A percentile compares a stretch with the other conserved stretches of the same genome.
Evolutionary conservation across 1,139 yeast species (phyloP).

Genomic region (Pichia sp.): DNA sequence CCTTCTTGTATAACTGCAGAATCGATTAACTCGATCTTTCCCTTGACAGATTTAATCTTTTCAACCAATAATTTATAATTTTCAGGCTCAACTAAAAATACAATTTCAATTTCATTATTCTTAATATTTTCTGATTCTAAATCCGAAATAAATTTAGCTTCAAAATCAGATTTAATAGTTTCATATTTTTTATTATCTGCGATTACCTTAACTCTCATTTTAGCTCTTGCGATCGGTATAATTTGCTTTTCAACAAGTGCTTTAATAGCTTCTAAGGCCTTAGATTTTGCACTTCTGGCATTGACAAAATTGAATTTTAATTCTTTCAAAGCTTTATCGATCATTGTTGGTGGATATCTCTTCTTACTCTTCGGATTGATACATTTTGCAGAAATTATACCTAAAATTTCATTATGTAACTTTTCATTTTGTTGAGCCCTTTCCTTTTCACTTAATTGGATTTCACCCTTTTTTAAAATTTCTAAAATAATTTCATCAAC

Average conservation of each 20-base stretch:
- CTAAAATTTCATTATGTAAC: constrained; percentile 63
- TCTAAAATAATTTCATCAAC: constrained; percentile 69
- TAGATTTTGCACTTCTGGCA: constrained; percentile 63
- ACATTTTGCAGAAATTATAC: constrained; percentile 81
- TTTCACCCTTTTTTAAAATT: constrained; percentile 84
- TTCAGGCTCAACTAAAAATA: constrained; percentile 84
- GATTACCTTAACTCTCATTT: constrained; percentile 73
- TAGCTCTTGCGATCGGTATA: constrained; percentile 90
- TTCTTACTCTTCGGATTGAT: constrained; percentile 85
- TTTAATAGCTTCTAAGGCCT: constrained; percentile 89
- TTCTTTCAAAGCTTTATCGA: constrained; percentile 78
- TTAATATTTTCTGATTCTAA: constrained; percentile 19
- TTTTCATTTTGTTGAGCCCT: constrained; percentile 63
- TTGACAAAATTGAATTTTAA: constrained; percentile 75
- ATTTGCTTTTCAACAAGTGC: constrained; percentile 69
- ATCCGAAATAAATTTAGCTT: constrained; percentile 24
- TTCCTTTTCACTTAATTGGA: constrained; percentile 91
- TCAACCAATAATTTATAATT: constrained; percentile 67
- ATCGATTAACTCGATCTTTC: constrained; percentile 77
- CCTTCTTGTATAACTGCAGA: constrained; percentile 78
- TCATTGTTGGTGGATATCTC: constrained; percentile 91
- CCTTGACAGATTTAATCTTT: constrained; percentile 50
- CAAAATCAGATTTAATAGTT: constrained; percentile 16
- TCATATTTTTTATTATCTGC: constrained; percentile 38
- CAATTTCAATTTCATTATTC: constrained; percentile 50